These are phyloP conservation scores for Thielaviopsis ethacetica DNA, from an alignment of 2,329 filamentous ascomycete genomes.

Conservation along the genomic window DNA sequence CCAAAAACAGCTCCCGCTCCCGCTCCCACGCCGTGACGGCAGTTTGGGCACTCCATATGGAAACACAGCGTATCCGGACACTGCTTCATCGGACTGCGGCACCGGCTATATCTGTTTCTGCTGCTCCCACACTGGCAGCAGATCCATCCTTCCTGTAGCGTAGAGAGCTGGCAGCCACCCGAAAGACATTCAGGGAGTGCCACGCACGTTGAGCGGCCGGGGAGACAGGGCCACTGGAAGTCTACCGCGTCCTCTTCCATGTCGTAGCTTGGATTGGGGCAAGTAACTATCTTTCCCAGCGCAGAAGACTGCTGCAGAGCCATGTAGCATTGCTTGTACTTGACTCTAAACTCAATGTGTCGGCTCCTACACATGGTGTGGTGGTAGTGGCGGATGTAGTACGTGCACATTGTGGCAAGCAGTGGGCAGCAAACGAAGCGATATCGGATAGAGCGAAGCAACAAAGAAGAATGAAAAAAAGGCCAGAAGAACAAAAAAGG, in stretches of 20 bases:
- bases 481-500: not conserved
- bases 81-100: conserved; percentile 27
- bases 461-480: not conserved
- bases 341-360: conserved; percentile 23
- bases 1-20: not conserved
- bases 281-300: conserved; percentile 14
- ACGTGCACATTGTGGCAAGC: conserved; percentile 27
- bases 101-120: conserved; percentile 29
- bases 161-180: conserved; percentile 31
- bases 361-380: conserved; percentile 28
- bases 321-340: conserved; percentile 27
- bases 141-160: conserved; percentile 31
- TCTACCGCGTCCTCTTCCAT: not conserved
- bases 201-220: conserved; percentile 21
- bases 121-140: conserved; percentile 33
- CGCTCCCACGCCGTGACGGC: conserved; percentile 20
- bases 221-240: not conserved
- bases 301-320: conserved; percentile 12
- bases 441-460: not conserved
- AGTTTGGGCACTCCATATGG: conserved; percentile 31
- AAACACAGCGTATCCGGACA: conserved; percentile 36
- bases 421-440: not conserved
- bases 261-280: conserved; percentile 7
- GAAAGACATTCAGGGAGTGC: conserved; percentile 28
- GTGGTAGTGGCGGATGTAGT: conserved; percentile 35